phyloP scores from a whole-genome alignment of 2,329 filamentous ascomycete genomes.

The Shiraia bambusicola region DNA sequence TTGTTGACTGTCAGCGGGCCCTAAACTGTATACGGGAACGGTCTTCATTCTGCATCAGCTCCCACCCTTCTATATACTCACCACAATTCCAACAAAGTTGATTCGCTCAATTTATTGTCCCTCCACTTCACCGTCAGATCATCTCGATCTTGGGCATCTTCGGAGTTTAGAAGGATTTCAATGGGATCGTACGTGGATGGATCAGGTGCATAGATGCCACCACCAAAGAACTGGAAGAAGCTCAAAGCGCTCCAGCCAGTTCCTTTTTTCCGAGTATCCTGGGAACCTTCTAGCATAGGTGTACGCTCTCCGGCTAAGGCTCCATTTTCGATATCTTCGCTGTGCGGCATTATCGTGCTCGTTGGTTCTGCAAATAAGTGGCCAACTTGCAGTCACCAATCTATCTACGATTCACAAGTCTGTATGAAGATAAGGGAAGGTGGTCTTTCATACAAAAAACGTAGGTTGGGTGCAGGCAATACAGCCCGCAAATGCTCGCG shows the following conservation, averaged over 20 bases:
- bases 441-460: no score
- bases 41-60: background rate
- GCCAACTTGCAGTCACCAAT: background rate
- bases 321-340: slow-evolving; percentile 22
- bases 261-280: slow-evolving; percentile 1
- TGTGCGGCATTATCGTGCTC: slow-evolving; percentile 17
- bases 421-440: no score
- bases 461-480: no score
- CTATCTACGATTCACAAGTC: background rate
- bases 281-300: slow-evolving; percentile 18
- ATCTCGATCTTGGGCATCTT: slow-evolving; percentile 38
- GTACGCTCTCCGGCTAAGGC: slow-evolving; percentile 21
- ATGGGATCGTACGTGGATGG: slow-evolving; percentile 42
- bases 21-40: background rate
- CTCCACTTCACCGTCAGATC: slow-evolving; percentile 43
- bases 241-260: slow-evolving; percentile 8
- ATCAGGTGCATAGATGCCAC: slow-evolving; percentile 38
- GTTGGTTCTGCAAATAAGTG: no score
- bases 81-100: slow-evolving; percentile 49
- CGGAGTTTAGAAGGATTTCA: slow-evolving; percentile 40
- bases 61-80: slow-evolving; percentile 18
- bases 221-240: slow-evolving; percentile 34
- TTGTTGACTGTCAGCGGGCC: slow-evolving; percentile 1
- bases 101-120: slow-evolving; percentile 45
- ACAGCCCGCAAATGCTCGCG: no score